Percentiles rank a stretch among this genome's conserved stretches.
phyloP scores from a whole-genome alignment of 2,329 filamentous ascomycete species.

The Fusarium sp. region DNA sequence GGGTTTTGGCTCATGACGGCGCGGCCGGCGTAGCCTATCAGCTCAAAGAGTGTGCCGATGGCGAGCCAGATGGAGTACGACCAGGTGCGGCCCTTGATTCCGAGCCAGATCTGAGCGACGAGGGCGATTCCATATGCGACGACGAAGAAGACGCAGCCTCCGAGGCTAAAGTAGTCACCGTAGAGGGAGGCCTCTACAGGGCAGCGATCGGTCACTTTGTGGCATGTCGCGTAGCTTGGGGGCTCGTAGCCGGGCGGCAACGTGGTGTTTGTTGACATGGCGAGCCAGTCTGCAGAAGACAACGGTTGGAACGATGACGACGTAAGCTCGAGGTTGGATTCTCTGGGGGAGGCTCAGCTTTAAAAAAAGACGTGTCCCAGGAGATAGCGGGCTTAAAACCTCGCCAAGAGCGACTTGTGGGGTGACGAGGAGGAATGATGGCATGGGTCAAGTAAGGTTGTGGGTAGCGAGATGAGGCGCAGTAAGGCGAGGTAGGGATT shows the following conservation, averaged over 20 bases:
- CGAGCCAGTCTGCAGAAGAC: neutral
- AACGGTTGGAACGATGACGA: neutral
- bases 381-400: neutral
- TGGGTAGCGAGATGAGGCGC: conserved; percentile 3
- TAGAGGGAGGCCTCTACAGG: conserved; percentile 42
- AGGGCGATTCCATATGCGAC: conserved; percentile 49
- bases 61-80: conserved; percentile 50
- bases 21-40: conserved; percentile 56
- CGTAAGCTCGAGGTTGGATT: neutral
- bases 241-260: conserved; percentile 12
- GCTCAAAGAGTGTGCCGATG: conserved; percentile 55
- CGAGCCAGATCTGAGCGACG: conserved; percentile 49
- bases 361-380: neutral
- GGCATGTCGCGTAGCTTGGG: conserved; percentile 26
- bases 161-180: conserved; percentile 41
- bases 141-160: conserved; percentile 49
- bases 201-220: conserved; percentile 24
- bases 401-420: neutral
- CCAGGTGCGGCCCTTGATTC: conserved; percentile 52
- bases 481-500: neutral
- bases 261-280: conserved; percentile 3
- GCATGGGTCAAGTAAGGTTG: neutral
- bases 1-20: conserved; percentile 55
- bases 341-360: neutral
- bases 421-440: neutral